Evolutionary conservation across 1,139 yeast genomes (phyloP).

Genomic region (Pichia cactophila): DNA sequence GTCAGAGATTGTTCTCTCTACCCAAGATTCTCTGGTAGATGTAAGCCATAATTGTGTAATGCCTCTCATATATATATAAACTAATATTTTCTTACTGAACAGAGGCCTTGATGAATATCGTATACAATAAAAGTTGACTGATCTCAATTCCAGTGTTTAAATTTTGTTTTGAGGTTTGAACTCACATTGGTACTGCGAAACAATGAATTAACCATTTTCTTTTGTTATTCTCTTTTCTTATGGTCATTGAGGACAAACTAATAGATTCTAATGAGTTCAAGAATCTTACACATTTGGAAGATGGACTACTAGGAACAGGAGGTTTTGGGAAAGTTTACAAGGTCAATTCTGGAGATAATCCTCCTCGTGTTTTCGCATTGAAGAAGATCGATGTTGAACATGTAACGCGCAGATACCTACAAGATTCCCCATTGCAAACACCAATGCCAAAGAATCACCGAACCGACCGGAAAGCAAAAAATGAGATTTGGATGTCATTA

Average conservation of each 20-base stretch:
- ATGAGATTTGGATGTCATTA: slow-evolving; percentile 9
- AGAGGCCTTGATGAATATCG: too few species aligned
- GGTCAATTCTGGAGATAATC: slow-evolving; percentile 53
- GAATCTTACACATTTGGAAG: neutral
- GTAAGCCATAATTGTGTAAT: slow-evolving; percentile 61
- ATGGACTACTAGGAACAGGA: slow-evolving; percentile 50
- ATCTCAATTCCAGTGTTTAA: neutral
- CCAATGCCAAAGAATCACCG: slow-evolving; percentile 1
- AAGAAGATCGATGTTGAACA: slow-evolving; percentile 63
- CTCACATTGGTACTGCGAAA: too few species aligned
- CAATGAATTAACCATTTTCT: too few species aligned
- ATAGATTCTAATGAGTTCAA: neutral
- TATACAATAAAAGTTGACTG: neutral
- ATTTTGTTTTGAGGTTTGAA: too few species aligned
- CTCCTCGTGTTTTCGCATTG: slow-evolving; percentile 62
- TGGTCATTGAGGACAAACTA: neutral
- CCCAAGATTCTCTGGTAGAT: slow-evolving; percentile 97
- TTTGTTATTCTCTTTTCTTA: neutral
- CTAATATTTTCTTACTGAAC: neutral
- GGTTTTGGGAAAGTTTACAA: slow-evolving; percentile 70
- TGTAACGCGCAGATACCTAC: slow-evolving; percentile 22
- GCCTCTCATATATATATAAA: neutral
- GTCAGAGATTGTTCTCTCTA: slow-evolving; percentile 96
- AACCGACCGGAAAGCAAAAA: neutral
- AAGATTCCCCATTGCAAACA: slow-evolving; percentile 15